Evolutionary conservation across 1,284 basidiomycete genomes (phyloP).

Genomic region (Cryptococcus sp.): DNA sequence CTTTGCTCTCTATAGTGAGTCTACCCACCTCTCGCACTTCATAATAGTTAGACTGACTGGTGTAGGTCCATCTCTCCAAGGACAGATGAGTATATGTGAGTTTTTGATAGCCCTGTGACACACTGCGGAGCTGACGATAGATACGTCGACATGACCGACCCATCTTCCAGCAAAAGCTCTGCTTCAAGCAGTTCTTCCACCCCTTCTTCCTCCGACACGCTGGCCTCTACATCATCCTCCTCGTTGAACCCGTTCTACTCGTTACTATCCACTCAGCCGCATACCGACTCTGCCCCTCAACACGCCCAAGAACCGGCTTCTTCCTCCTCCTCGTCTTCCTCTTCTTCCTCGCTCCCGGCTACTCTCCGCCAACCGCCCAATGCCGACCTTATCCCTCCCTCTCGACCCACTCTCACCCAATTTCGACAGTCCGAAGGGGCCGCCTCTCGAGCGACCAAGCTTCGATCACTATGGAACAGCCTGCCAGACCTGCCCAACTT

Average conservation of each 20-base stretch:
- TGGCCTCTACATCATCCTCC: conserved; percentile 10
- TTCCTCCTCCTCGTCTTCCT: not conserved
- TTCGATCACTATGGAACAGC: conserved; percentile 43
- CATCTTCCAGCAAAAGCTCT: conserved; percentile 8
- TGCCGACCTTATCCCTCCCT: conserved; percentile 24
- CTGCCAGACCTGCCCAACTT: conserved; percentile 25
- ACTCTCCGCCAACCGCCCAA: conserved; percentile 30
- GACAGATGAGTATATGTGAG: no score
- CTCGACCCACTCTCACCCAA: conserved; percentile 36
- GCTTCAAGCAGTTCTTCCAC: conserved; percentile 5
- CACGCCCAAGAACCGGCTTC: conserved; percentile 1
- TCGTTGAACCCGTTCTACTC: no score
- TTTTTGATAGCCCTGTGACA: no score
- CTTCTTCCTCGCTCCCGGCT: conserved; percentile 8
- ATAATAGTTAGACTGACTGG: no score
- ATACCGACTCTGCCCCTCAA: conserved; percentile 5
- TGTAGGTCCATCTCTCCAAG: no score
- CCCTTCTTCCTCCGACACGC: conserved; percentile 6
- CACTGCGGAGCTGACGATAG: no score
- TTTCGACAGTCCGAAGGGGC: conserved; percentile 43
- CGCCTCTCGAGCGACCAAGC: conserved; percentile 32
- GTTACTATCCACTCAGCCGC: conserved; percentile 7
- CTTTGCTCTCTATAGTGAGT: no score
- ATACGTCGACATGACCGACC: conserved; percentile 1
- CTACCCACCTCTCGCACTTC: no score